phyloP scores from a whole-genome alignment of 1,284 basidiomycete genomes.

The Leccinum ambiguum region DNA sequence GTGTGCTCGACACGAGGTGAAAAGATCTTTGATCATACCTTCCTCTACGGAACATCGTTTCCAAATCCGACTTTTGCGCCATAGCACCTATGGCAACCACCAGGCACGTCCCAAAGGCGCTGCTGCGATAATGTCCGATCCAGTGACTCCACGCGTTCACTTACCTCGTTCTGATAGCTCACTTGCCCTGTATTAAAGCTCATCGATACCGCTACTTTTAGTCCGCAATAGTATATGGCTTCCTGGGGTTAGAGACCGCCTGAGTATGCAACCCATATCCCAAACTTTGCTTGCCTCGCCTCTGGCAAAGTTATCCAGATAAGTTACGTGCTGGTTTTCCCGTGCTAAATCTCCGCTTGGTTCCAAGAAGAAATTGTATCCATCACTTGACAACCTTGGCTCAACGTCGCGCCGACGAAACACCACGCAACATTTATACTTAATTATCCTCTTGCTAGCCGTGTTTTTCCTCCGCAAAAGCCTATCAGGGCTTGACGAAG shows the following conservation, averaged over 20 bases:
- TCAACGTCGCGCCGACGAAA: background rate
- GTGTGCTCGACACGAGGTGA: slow-evolving; percentile 34
- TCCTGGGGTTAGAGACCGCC: slow-evolving; percentile 13
- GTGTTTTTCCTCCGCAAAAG: slow-evolving; percentile 29
- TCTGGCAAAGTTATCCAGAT: background rate
- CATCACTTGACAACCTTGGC: slow-evolving; percentile 2
- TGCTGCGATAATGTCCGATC: slow-evolving; percentile 35
- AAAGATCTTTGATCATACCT: slow-evolving; percentile 29
- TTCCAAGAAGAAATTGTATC: slow-evolving; percentile 1
- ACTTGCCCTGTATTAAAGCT: slow-evolving; percentile 17
- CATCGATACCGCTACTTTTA: slow-evolving; percentile 30
- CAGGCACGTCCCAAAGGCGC: slow-evolving; percentile 27
- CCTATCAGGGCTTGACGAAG: slow-evolving; percentile 31
- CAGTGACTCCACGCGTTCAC: slow-evolving; percentile 22
- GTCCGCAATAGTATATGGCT: slow-evolving; percentile 13
- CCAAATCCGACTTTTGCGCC: slow-evolving; percentile 27
- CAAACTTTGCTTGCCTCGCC: slow-evolving; percentile 19
- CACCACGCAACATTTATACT: slow-evolving; percentile 8
- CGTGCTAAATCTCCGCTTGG: slow-evolving; percentile 9
- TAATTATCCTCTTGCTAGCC: slow-evolving; percentile 24
- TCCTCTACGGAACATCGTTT: slow-evolving; percentile 25
- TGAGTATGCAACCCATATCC: slow-evolving; percentile 12
- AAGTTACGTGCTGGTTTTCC: slow-evolving; percentile 22
- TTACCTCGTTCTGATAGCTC: slow-evolving; percentile 21
- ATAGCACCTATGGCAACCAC: slow-evolving; percentile 26